A percentile compares a stretch with the other conserved stretches of the same genome.
These are phyloP conservation scores for Eucalyptus caleyi DNA, from an alignment of 345 rosid species.

Conservation along the genomic window DNA sequence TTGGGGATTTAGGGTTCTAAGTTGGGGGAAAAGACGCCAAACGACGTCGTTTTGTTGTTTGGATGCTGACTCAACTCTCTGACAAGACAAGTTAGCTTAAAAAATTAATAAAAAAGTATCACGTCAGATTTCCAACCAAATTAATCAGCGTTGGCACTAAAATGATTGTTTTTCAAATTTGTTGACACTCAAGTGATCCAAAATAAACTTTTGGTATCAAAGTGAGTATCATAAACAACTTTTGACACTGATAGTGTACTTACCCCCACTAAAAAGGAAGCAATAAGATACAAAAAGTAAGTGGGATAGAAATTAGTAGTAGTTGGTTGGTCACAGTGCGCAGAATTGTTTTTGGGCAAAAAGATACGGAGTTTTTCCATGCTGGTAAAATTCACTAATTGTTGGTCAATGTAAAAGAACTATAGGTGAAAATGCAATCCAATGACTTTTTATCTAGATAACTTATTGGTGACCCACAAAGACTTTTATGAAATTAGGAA, in stretches of 20 bases:
- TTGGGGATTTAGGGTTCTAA: no score
- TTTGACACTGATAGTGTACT: no score
- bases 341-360: background rate
- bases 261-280: background rate
- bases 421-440: background rate
- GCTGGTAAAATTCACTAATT: background rate
- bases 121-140: no score
- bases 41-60: no score
- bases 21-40: no score
- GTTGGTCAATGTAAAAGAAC: background rate
- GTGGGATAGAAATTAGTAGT: background rate
- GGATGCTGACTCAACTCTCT: no score
- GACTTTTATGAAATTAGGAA: background rate
- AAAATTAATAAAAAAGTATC: no score
- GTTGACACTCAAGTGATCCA: no score
- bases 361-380: background rate
- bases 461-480: background rate
- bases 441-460: background rate
- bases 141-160: no score
- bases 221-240: no score
- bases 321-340: background rate
- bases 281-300: background rate
- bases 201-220: no score
- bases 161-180: no score
- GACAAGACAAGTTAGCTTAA: rapidly evolving